phyloP scores from a whole-genome alignment of 2,329 filamentous ascomycete species.

The Xylaria arbuscula region DNA sequence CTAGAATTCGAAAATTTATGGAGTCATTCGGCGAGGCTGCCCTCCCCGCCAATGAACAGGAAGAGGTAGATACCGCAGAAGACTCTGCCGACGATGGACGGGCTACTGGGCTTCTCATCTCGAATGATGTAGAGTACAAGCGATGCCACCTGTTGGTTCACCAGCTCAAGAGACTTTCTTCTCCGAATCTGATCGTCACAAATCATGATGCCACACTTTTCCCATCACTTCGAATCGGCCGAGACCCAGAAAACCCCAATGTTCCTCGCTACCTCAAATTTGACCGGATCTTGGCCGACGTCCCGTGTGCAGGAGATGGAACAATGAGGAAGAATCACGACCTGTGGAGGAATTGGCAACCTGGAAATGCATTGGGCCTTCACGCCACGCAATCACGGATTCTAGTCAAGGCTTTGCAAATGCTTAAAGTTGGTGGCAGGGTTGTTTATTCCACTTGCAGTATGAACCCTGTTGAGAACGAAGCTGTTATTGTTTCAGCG shows the following conservation, averaged over 20 bases:
- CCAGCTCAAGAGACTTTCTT: conserved; percentile 96
- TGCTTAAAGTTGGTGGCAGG: conserved; percentile 93
- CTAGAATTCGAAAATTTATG: conserved; percentile 78
- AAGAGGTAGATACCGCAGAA: conserved; percentile 64
- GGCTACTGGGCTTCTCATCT: conserved; percentile 90
- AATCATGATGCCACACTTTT: conserved; percentile 98
- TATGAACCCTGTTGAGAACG: conserved; percentile 98
- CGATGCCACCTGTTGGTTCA: conserved; percentile 97
- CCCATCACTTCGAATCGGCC: conserved; percentile 87
- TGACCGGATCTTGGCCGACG: conserved; percentile 94
- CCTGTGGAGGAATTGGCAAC: conserved; percentile 95
- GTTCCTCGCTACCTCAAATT: conserved; percentile 87
- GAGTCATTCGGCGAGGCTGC: conserved; percentile 62
- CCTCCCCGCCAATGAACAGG: conserved; percentile 55
- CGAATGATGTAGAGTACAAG: conserved; percentile 97
- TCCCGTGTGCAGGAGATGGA: conserved; percentile 95
- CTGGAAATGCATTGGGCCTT: conserved; percentile 86
- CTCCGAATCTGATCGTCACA: conserved; percentile 94
- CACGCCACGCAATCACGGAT: conserved; percentile 90
- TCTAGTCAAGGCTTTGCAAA: conserved; percentile 88
- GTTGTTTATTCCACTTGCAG: conserved; percentile 99
- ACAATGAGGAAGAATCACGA: conserved; percentile 93
- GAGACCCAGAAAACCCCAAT: conserved; percentile 63
- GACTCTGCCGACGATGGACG: conserved; percentile 81
- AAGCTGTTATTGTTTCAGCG: conserved; percentile 87